Evolutionary conservation across 306 rosid genomes (phyloP), one percentile per base, ranked within the genome.

Genomic region (Begonia loranthoides): DNA sequence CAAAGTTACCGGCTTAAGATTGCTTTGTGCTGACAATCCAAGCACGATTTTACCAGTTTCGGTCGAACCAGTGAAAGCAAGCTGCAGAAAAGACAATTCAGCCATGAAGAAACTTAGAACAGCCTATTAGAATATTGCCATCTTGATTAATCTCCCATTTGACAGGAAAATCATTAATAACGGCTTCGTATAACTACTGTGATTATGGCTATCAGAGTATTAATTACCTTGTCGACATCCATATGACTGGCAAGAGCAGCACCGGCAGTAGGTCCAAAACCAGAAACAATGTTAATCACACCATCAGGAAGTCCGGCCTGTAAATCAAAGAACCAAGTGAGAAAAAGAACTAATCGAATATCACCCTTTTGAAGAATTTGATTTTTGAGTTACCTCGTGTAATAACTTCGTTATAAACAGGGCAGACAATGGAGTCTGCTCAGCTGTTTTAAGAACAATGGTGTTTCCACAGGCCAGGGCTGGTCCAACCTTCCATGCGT

Each of bases 51-150:
- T 82, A 33, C 99, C 97, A 0, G 94, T 90, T 13, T 41, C 75
- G n/a, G 94, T 90, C 43, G 99, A 90, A 63, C 95, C 92, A 46
- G 95, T 90, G 64, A 90, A 90, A 56, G 95, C 99, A 78, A 85
- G 64, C 94, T 90, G 85, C 76, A 15, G 48, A 43, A 55, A 55
- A 19, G 15, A 54, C 40, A 12, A 17, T 3, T 38, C 3, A 10
- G 14, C 36, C 4, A 28, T 3, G 36, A 28, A 19, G 22, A 19
- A 19, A 19, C 22, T 19, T 19, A 19, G 22, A 19, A 19, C 22
- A 19, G 22, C 22, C 22, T 19, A 19, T 0, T 19, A 19, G 22
- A 19, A 19, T 19, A 19, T 19, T 19, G 3, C 22, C 22, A 19
- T 19, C 22, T 19, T 19, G 22, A 19, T 19, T 19, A 19, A 19